Conservation (phyloP, 352 stramenopile genomes). For the Pythium utonaiense region DNA sequence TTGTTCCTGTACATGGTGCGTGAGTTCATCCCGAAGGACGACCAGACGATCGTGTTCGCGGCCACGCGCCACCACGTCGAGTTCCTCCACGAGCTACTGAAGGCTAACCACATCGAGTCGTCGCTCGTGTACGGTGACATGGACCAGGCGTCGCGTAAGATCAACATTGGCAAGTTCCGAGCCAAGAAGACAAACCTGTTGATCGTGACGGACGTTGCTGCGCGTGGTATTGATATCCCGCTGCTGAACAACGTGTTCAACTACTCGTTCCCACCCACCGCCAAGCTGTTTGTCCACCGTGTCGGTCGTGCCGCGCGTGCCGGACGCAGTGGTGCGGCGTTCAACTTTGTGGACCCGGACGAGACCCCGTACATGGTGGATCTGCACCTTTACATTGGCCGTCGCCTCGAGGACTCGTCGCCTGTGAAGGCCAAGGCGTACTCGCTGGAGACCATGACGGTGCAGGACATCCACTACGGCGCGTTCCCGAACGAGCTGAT, state of each 20-base stretch:
- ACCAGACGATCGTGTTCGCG: slow-evolving; percentile 98
- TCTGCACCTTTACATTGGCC: slow-evolving; percentile 94
- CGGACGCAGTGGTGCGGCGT: slow-evolving; percentile 93
- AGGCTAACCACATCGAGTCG: slow-evolving; percentile 77
- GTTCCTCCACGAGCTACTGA: slow-evolving; percentile 94
- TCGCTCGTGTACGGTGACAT: slow-evolving; percentile 93
- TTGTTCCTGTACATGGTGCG: slow-evolving; percentile 96
- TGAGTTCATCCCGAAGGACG: slow-evolving; percentile 89
- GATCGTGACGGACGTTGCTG: slow-evolving; percentile 94
- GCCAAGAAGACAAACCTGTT: slow-evolving; percentile 89
- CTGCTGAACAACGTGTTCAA: slow-evolving; percentile 97
- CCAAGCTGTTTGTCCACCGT: slow-evolving; percentile 96
- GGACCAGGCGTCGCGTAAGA: slow-evolving; percentile 90
- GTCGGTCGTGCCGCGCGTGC: slow-evolving; percentile 94
- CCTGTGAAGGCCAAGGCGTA: slow-evolving; percentile 75
- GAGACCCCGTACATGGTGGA: slow-evolving; percentile 99
- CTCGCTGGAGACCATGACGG: slow-evolving; percentile 91
- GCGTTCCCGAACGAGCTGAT: slow-evolving; percentile 95
- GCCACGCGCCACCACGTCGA: slow-evolving; percentile 98
- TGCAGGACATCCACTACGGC: slow-evolving; percentile 97
- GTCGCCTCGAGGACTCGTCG: slow-evolving; percentile 71
- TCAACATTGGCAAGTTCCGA: slow-evolving; percentile 89
- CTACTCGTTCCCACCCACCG: slow-evolving; percentile 92
- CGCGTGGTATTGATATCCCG: slow-evolving; percentile 94
- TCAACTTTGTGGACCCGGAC: slow-evolving; percentile 96